Percentiles rank a stretch among this genome's conserved stretches.
Evolutionary conservation across 345 rosid species (phyloP).

Genomic region (Erodium maritimum): DNA sequence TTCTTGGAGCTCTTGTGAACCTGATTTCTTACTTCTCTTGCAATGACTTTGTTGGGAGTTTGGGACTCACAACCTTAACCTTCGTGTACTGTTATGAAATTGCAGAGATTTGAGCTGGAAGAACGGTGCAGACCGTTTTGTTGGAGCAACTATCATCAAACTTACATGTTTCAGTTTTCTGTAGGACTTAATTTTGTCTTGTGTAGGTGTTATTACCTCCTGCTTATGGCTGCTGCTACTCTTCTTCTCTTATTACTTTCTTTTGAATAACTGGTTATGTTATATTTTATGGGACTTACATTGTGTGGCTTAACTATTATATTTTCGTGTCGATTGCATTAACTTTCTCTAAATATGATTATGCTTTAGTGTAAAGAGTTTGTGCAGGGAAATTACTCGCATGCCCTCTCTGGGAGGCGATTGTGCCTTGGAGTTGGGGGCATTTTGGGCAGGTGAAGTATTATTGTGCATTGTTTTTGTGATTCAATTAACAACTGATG

Average conservation of each 20-base stretch:
- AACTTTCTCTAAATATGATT: too few relatives aligned
- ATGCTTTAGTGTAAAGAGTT: too few relatives aligned
- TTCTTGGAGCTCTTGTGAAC: conserved; percentile 82
- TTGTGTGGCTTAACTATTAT: not conserved
- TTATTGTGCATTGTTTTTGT: not conserved
- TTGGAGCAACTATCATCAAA: not conserved
- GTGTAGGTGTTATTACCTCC: not conserved
- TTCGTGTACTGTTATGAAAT: conserved; percentile 95
- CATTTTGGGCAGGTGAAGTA: not conserved
- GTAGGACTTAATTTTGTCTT: not conserved
- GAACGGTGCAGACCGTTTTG: conserved; percentile 15
- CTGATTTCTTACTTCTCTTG: conserved; percentile 89
- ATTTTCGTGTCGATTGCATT: not conserved
- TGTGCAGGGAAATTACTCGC: too few relatives aligned
- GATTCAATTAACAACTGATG: not conserved
- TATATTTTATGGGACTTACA: too few relatives aligned
- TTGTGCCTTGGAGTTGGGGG: not conserved
- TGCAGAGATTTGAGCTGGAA: conserved; percentile 69
- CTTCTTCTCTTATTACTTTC: not conserved
- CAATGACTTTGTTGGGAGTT: conserved; percentile 94
- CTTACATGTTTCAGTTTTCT: not conserved
- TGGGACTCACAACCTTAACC: conserved; percentile 99
- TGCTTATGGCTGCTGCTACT: not conserved
- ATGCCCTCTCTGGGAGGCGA: too few relatives aligned
- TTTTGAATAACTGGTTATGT: not conserved